Percentiles rank a stretch among this genome's conserved stretches.
These are phyloP conservation scores for Pyrenophora seminiperda DNA, from an alignment of 2,329 filamentous ascomycete genomes.

Conservation along the genomic window DNA sequence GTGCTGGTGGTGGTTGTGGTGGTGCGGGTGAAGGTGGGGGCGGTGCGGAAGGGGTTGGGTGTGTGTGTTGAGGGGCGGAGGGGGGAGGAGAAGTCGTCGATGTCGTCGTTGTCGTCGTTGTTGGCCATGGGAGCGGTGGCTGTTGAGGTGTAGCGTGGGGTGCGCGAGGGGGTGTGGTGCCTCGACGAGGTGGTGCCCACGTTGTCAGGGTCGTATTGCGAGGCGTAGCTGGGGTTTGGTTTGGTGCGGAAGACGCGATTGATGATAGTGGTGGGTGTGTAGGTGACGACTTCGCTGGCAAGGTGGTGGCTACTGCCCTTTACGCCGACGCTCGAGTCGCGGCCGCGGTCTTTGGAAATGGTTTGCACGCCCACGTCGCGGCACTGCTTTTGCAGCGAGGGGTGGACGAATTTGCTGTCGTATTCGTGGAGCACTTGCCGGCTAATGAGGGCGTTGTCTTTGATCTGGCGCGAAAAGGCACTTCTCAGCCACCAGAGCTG, in stretches of 20 bases:
- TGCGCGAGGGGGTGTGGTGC: conserved; percentile 37
- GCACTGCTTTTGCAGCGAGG: conserved; percentile 80
- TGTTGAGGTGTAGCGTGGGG: conserved; percentile 46
- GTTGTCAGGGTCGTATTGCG: conserved; percentile 72
- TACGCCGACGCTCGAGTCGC: conserved; percentile 46
- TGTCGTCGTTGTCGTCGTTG: too few species aligned
- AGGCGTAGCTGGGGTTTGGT: conserved; percentile 79
- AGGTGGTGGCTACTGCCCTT: conserved; percentile 52
- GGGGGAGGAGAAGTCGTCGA: conserved; percentile 52
- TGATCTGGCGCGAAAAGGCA: conserved; percentile 80
- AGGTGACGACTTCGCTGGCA: conserved; percentile 62
- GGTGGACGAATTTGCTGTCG: conserved; percentile 93
- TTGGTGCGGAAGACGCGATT: conserved; percentile 79
- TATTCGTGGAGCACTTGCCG: conserved; percentile 95
- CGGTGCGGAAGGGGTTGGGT: conserved; percentile 58
- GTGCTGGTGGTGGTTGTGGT: conserved; percentile 39
- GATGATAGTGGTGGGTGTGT: conserved; percentile 64
- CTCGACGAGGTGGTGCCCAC: conserved; percentile 25
- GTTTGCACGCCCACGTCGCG: conserved; percentile 81
- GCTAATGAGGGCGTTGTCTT: conserved; percentile 82
- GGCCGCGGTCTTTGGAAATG: conserved; percentile 46
- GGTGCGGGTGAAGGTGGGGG: conserved; percentile 55
- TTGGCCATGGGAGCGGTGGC: too few species aligned
- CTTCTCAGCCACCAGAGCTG: conserved; percentile 77
- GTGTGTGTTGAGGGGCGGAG: conserved; percentile 53